Conservation (phyloP, 352 stramenopile species). For the Blastocystis sp. region DNA sequence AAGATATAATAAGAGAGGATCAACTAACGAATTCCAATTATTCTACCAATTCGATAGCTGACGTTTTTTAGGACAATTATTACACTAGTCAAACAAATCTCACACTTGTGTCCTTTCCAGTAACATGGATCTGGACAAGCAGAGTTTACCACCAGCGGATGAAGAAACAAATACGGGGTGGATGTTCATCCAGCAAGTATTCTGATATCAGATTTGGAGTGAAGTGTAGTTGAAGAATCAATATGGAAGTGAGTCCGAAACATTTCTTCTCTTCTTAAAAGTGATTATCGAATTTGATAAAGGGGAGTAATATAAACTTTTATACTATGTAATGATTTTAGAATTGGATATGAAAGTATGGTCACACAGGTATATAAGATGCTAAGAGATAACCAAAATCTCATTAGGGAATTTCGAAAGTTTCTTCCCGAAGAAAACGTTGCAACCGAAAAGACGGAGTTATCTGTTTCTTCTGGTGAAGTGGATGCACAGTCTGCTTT, state of each 20-base stretch:
- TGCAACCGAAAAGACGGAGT: not conserved
- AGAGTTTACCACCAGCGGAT: not conserved
- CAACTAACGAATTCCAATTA: not conserved
- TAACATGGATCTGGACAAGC: not conserved
- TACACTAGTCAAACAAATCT: not conserved
- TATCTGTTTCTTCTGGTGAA: not conserved
- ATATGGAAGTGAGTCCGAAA: not conserved
- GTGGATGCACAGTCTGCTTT: not conserved
- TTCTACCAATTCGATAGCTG: not conserved
- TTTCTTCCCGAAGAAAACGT: conserved; percentile 7
- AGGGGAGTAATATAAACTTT: not conserved
- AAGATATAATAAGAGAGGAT: too few relatives aligned
- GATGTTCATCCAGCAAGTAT: conserved; percentile 12
- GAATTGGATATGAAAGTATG: conserved; percentile 5
- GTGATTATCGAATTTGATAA: not conserved
- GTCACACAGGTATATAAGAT: not conserved
- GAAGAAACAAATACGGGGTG: not conserved
- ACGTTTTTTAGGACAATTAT: not conserved
- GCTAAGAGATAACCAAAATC: not conserved
- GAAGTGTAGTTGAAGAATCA: conserved; percentile 7
- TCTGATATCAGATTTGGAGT: not conserved
- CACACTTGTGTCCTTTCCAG: not conserved
- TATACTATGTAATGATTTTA: not conserved
- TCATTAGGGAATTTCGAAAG: not conserved
- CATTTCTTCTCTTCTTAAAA: not conserved